Evolutionary conservation across 306 rosid genomes (phyloP).

Genomic region (Gynostemma pentaphyllum): DNA sequence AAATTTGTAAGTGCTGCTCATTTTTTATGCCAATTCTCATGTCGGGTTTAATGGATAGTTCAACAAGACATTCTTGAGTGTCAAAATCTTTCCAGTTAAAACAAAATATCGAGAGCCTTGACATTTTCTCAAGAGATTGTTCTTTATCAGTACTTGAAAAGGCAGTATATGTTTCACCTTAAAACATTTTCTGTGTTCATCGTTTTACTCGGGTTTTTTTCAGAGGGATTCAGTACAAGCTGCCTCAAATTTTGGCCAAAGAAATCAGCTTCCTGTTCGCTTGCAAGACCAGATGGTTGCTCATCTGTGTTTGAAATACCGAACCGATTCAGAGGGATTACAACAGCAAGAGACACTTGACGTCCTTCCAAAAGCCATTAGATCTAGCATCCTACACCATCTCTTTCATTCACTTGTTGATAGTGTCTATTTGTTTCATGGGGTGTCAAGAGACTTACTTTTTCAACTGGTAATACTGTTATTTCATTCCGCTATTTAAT

Average conservation of each 20-base stretch:
- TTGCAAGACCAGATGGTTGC: conserved; percentile 77
- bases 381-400: conserved; percentile 48
- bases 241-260: conserved; percentile 47
- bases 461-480: conserved; percentile 64
- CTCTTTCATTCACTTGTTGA: conserved; percentile 54
- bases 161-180: not conserved
- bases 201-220: conserved; percentile 7
- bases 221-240: conserved; percentile 70
- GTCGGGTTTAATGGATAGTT: no score
- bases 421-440: conserved; percentile 47
- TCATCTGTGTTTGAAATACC: conserved; percentile 59
- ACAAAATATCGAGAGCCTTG: no score
- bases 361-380: conserved; percentile 74
- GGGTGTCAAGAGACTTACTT: conserved; percentile 59
- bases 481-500: not conserved
- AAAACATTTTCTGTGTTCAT: not conserved
- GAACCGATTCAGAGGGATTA: conserved; percentile 71
- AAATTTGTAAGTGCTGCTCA: conserved; percentile 43
- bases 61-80: no score
- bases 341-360: conserved; percentile 76
- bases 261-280: conserved; percentile 54
- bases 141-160: not conserved
- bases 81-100: no score
- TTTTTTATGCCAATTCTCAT: not conserved
- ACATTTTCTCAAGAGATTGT: no score